Base-by-base conservation (phyloP, 306 rosid genomes). In the Neltuma alba region DNA sequence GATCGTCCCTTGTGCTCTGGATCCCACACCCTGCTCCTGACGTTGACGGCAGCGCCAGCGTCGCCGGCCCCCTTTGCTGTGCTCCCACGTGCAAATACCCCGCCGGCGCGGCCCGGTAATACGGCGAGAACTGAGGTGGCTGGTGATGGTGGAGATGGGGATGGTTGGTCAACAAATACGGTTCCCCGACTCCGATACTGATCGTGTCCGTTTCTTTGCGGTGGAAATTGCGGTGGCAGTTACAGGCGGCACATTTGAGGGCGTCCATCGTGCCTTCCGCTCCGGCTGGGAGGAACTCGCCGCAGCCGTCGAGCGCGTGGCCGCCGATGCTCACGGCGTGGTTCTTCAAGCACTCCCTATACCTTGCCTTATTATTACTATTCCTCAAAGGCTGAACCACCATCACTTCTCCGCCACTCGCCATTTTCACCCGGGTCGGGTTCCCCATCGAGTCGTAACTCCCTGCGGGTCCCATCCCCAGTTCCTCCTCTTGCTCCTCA, bases 171-270 rank as follows among this genome's bases (percentile, higher is more conserved):
- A 92, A 44, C 6, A 91, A 34, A 71, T 54, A 89, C 0, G 86
- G 90, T n/a, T 86, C 92, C 0, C 74, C 74, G 1, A 31, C 45
- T 12, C 66, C 23, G 3, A 45, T 42, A 1, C 66, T 54, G 6
- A 48, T 21, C 7, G 31, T 2, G 50, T 89, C 92, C 9, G 83
- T 76, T 58, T 91, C 97, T 28, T 89, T 89, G 7, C 99, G 93
- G 87, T 94, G 99, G 89, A 94, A 94, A 81, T 91, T 94, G 7
- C 99, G 97, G 91, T 94, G 99, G 79, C 99, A 94, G 95, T 82
- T 84, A 60, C 99, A 94, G 37, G 99, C 99, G 44, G 99, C 99
- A 83, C 99, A 94, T 81, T 92, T 91, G 14, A 94, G 97, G 0
- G 83, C 93, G 67, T 94, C 97, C 4, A 92, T 85, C 0, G 95